Percentiles rank a stretch among this genome's conserved stretches.
Evolutionary conservation across 2,329 filamentous ascomycete species (phyloP).

Genomic region (Neonectria sp.): DNA sequence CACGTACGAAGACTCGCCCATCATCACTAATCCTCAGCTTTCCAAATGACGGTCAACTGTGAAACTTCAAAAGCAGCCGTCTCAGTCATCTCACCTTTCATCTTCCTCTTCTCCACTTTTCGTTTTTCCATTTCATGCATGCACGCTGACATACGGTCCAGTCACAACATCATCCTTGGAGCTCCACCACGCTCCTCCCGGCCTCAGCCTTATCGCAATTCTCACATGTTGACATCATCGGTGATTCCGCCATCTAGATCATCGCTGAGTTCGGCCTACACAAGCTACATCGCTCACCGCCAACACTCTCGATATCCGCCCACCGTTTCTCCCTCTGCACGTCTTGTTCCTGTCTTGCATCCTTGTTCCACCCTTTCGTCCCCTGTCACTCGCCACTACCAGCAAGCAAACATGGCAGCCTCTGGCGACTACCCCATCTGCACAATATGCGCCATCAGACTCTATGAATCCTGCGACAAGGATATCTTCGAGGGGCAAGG

Average conservation of each 20-base stretch:
- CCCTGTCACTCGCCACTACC: neutral
- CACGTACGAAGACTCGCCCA: too few species aligned
- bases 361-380: neutral
- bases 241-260: neutral
- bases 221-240: neutral
- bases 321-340: neutral
- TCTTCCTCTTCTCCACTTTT: neutral
- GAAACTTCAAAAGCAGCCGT: neutral
- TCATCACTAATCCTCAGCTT: too few species aligned
- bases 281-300: neutral
- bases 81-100: too few species aligned
- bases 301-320: neutral
- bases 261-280: neutral
- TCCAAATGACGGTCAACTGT: neutral
- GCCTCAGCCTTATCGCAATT: neutral
- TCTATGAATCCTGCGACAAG: neutral
- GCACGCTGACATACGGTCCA: neutral
- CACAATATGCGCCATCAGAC: slow-evolving; percentile 19
- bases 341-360: neutral
- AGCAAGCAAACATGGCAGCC: slow-evolving; percentile 6
- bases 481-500: too few species aligned
- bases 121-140: neutral
- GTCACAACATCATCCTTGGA: neutral
- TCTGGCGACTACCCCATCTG: slow-evolving; percentile 19
- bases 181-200: neutral